These are phyloP conservation scores for Phoma sp. DNA, from an alignment of 2,329 filamentous ascomycete genomes.

Conservation along the genomic window DNA sequence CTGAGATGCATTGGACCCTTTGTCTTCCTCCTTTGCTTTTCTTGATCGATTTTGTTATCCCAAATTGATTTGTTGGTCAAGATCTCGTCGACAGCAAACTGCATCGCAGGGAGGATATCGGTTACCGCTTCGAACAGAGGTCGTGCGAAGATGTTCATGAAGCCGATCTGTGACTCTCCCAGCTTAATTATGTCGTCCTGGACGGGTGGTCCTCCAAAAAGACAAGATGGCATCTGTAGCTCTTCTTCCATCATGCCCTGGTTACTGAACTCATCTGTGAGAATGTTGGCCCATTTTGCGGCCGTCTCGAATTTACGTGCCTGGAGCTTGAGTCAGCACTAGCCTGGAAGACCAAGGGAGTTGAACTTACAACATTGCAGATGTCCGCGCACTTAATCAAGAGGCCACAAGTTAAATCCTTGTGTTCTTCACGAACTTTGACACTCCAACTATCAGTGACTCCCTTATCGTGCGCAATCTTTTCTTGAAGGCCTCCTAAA, in stretches of 20 bases:
- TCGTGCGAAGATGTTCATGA: constrained; percentile 95
- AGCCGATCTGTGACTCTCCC: constrained; percentile 87
- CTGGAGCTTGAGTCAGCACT: not conserved
- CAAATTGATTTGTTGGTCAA: constrained; percentile 78
- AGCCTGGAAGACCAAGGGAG: not conserved
- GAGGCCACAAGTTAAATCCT: constrained; percentile 83
- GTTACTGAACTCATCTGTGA: constrained; percentile 94
- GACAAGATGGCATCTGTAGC: constrained; percentile 83
- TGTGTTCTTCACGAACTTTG: constrained; percentile 77
- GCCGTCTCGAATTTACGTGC: constrained; percentile 82
- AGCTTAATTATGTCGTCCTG: constrained; percentile 84
- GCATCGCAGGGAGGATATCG: constrained; percentile 84
- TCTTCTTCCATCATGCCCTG: constrained; percentile 92
- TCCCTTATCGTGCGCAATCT: constrained; percentile 71
- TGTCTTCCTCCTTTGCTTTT: constrained; percentile 60
- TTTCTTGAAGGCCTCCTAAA: constrained; percentile 80
- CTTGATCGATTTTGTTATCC: constrained; percentile 70
- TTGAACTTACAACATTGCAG: constrained; percentile 76
- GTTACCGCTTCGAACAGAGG: constrained; percentile 89
- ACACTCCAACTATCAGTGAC: constrained; percentile 76
- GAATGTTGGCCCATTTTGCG: constrained; percentile 85
- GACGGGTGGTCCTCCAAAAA: constrained; percentile 80
- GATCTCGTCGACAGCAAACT: constrained; percentile 84
- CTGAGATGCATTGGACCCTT: constrained; percentile 39
- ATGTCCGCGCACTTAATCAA: constrained; percentile 99